These are phyloP conservation scores for Silene vulgaris DNA, from an alignment of 179 eudicot species.

Conservation along the genomic window DNA sequence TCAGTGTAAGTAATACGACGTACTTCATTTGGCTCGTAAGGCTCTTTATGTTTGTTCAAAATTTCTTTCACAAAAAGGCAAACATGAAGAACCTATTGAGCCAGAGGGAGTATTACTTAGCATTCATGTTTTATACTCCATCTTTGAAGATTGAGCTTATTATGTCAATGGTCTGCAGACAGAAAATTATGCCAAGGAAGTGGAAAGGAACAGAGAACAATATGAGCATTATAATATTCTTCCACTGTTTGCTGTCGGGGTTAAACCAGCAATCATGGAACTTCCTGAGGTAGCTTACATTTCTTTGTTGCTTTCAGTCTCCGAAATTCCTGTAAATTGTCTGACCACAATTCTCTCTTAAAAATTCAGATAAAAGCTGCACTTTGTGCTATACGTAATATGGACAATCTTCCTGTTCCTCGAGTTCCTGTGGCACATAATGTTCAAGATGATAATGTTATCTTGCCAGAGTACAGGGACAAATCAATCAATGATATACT, in stretches of 20 bases:
- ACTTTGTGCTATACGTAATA: conserved; percentile 55
- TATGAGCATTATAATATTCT: conserved; percentile 83
- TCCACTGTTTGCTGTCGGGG: conserved; percentile 70
- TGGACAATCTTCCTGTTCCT: conserved; percentile 61
- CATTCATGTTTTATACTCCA: conserved; percentile 1
- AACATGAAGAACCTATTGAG: neutral
- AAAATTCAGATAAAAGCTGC: conserved; percentile 72
- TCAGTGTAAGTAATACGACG: neutral
- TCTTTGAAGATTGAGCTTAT: conserved; percentile 12
- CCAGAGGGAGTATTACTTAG: neutral
- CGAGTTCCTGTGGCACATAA: conserved; percentile 28
- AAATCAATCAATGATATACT: conserved; percentile 66
- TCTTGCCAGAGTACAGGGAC: conserved; percentile 42
- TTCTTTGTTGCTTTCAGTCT: neutral
- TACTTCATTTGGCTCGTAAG: neutral
- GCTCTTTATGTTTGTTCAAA: neutral
- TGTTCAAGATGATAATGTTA: conserved; percentile 42
- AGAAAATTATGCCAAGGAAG: conserved; percentile 68
- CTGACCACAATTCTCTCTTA: conserved; percentile 13
- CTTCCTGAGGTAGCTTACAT: conserved; percentile 70
- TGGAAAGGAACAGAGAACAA: conserved; percentile 72
- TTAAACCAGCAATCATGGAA: conserved; percentile 87
- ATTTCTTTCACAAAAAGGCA: neutral
- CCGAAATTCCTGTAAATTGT: conserved; percentile 13
- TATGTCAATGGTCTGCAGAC: conserved; percentile 46